These are phyloP conservation scores for Colletotrichum destructivum DNA, from an alignment of 2,329 filamentous ascomycete species.

Conservation along the genomic window DNA sequence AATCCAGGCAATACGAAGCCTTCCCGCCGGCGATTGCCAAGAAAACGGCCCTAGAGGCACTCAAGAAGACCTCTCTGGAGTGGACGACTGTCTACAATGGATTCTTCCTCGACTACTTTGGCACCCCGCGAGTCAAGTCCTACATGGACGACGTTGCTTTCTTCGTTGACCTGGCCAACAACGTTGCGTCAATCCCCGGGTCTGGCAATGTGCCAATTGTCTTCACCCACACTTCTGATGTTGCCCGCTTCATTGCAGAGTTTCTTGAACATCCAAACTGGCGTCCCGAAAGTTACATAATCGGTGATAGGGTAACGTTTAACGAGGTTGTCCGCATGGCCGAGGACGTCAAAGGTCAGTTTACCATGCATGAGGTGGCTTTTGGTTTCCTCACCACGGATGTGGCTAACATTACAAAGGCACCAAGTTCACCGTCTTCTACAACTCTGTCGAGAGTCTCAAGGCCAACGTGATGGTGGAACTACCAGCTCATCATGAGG, in stretches of 20 bases:
- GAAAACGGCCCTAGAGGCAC: no score
- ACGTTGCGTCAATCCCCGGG: conserved; percentile 64
- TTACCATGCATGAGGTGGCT: no score
- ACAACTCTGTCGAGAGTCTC: conserved; percentile 4
- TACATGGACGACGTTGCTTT: conserved; percentile 54
- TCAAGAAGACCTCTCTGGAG: no score
- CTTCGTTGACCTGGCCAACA: conserved; percentile 59
- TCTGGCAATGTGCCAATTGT: conserved; percentile 59
- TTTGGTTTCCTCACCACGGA: no score
- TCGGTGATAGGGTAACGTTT: conserved; percentile 59
- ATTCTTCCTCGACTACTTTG: no score
- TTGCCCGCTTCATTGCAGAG: conserved; percentile 61
- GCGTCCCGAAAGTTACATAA: conserved; percentile 54
- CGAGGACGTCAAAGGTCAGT: neutral
- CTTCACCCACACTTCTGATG: conserved; percentile 65
- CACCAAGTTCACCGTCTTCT: neutral
- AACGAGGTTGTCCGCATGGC: conserved; percentile 59
- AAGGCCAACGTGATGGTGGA: neutral
- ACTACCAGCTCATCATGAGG: neutral
- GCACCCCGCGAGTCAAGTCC: no score
- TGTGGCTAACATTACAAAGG: neutral
- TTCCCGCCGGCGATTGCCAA: no score
- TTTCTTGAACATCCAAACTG: conserved; percentile 58
- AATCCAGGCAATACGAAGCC: no score
- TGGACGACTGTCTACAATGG: no score